Conservation (phyloP, 495 filamentous ascomycete species). For the Patellaria atrata region DNA sequence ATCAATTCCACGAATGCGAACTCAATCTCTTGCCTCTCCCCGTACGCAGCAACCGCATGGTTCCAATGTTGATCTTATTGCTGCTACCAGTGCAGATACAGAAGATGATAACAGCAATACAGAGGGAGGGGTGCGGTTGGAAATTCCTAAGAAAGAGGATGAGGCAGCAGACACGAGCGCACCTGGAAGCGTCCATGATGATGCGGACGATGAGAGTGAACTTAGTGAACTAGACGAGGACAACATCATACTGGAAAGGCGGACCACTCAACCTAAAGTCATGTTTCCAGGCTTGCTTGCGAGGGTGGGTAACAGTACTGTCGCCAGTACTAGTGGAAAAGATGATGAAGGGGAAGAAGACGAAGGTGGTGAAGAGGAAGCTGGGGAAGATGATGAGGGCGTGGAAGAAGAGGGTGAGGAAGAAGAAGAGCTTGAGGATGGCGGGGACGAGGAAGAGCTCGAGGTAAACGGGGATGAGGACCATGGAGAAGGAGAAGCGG, state of each 20-base stretch:
- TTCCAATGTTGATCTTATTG: no score
- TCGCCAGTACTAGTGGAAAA: no score
- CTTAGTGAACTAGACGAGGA: conserved; percentile 19
- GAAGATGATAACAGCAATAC: no score
- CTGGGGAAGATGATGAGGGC: neutral
- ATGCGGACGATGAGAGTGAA: conserved; percentile 20
- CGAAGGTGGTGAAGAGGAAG: neutral
- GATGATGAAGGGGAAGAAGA: conserved; percentile 1
- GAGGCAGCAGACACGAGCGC: conserved; percentile 7
- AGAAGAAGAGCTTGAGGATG: neutral
- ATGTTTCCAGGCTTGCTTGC: conserved; percentile 4
- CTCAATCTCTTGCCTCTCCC: no score
- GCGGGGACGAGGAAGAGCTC: no score
- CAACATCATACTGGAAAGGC: conserved; percentile 7
- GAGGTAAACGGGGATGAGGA: no score
- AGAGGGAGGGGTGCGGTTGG: neutral
- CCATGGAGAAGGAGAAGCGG: no score
- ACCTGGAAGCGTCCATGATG: conserved; percentile 15
- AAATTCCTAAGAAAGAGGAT: neutral
- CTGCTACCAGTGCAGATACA: no score
- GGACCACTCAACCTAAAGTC: conserved; percentile 6
- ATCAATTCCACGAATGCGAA: no score
- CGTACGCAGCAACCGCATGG: no score
- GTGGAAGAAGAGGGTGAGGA: neutral
- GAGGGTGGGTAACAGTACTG: conserved; percentile 7